Conservation (phyloP, 225 moss, liverwort and hornwort species). For the Rhytidiadelphus loreus region DNA sequence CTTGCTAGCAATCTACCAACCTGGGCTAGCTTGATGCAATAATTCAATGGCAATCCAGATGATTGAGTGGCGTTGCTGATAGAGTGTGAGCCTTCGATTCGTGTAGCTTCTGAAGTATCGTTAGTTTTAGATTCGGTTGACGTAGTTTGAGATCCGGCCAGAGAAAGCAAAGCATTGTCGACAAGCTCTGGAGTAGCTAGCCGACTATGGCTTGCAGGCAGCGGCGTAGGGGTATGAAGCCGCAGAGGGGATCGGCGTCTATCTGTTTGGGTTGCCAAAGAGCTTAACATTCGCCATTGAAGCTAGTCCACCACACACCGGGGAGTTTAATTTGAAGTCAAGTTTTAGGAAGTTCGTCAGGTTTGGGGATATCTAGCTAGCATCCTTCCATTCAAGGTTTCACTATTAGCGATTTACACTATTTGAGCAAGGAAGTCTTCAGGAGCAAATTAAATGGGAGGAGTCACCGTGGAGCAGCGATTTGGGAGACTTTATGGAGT, state of each 20-base stretch:
- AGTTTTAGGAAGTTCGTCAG: too few species aligned
- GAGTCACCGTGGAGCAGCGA: background rate
- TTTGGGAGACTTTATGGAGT: background rate
- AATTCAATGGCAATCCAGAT: background rate
- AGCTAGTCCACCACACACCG: background rate
- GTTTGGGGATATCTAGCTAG: background rate
- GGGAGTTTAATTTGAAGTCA: background rate
- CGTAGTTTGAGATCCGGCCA: background rate
- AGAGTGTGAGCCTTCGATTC: background rate
- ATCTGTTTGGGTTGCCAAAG: background rate
- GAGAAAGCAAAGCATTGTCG: background rate
- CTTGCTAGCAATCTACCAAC: background rate
- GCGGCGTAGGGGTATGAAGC: background rate
- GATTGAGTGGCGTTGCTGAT: background rate
- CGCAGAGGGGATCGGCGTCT: background rate
- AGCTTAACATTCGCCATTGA: background rate
- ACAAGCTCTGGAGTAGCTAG: background rate
- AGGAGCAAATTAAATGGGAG: background rate
- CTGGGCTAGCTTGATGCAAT: background rate
- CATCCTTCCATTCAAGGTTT: background rate
- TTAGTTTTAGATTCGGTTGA: background rate
- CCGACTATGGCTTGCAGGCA: background rate
- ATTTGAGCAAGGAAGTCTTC: background rate
- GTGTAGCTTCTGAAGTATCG: background rate
- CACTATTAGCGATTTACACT: background rate